Evolutionary conservation across 768 basidiomycete genomes (phyloP).

Genomic region (Russula sp.): DNA sequence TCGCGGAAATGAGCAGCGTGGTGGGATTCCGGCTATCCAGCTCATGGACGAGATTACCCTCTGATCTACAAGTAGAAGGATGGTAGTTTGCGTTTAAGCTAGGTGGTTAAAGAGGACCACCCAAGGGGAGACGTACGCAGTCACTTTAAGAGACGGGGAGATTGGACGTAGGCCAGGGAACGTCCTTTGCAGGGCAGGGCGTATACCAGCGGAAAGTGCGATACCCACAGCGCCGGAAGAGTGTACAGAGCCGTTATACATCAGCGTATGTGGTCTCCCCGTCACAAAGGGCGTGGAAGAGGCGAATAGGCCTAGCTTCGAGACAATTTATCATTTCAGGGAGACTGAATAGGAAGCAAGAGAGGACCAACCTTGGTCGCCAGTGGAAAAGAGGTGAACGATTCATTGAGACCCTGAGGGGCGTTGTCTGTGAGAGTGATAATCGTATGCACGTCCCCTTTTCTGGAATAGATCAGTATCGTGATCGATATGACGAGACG

Average conservation of each 20-base stretch:
- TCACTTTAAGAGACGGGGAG: slow-evolving; percentile 42
- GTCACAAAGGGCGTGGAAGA: slow-evolving; percentile 76
- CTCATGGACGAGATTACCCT: slow-evolving; percentile 65
- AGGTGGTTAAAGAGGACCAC: neutral
- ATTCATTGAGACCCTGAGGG: slow-evolving; percentile 46
- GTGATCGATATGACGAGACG: neutral
- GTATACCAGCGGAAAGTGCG: slow-evolving; percentile 28
- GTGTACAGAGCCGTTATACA: slow-evolving; percentile 46
- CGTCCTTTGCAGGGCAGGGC: slow-evolving; percentile 22
- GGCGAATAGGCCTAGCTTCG: slow-evolving; percentile 58
- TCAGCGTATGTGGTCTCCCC: slow-evolving; percentile 64
- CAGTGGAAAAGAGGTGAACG: slow-evolving; percentile 36
- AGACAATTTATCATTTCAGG: neutral
- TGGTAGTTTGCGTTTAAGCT: neutral
- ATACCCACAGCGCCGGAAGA: slow-evolving; percentile 67
- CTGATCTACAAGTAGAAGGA: slow-evolving; percentile 39
- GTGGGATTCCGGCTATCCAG: slow-evolving; percentile 55
- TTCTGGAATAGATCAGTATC: slow-evolving; percentile 11
- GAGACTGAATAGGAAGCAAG: neutral
- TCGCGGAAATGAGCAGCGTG: slow-evolving; percentile 46
- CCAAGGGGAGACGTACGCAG: slow-evolving; percentile 30
- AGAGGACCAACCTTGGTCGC: slow-evolving; percentile 42
- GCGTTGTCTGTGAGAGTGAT: slow-evolving; percentile 52
- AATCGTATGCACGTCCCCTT: slow-evolving; percentile 29
- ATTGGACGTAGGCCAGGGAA: slow-evolving; percentile 40